These are phyloP conservation scores for Salvia rosmarinus DNA, from an alignment of 257 asterid species.

Conservation along the genomic window DNA sequence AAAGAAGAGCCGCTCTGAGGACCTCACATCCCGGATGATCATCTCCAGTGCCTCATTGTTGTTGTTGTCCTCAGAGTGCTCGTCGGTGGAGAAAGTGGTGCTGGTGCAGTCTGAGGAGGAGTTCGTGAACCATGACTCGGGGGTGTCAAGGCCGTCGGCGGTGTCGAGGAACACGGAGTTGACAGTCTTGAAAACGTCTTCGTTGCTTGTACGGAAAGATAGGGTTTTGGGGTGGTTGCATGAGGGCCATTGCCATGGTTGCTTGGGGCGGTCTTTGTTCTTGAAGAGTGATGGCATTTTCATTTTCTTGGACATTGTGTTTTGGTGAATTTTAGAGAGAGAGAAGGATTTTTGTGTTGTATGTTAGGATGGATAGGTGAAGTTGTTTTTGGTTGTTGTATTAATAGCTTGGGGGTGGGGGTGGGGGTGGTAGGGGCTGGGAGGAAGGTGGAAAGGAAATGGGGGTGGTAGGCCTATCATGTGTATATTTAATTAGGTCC, in stretches of 20 bases:
- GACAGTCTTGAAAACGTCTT: slow-evolving; percentile 58
- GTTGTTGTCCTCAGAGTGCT: slow-evolving; percentile 33
- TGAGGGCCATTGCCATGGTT: slow-evolving; percentile 54
- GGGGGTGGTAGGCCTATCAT: slow-evolving; percentile 55
- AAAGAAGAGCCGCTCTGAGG: slow-evolving; percentile 70
- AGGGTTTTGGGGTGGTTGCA: slow-evolving; percentile 51
- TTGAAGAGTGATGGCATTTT: slow-evolving; percentile 53
- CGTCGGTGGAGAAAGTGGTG: slow-evolving; percentile 40
- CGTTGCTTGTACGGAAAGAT: slow-evolving; percentile 45
- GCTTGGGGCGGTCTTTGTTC: slow-evolving; percentile 36
- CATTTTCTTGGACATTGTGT: slow-evolving; percentile 47
- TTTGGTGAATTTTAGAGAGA: neutral
- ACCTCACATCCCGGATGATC: slow-evolving; percentile 57
- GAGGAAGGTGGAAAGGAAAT: slow-evolving; percentile 62
- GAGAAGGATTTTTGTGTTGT: neutral
- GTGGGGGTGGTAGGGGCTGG: no score
- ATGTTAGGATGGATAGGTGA: neutral
- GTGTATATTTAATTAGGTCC: slow-evolving; percentile 46
- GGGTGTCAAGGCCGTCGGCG: slow-evolving; percentile 37
- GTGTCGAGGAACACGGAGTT: slow-evolving; percentile 73
- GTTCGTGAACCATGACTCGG: slow-evolving; percentile 72
- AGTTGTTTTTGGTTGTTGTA: slow-evolving; percentile 38
- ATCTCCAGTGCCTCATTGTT: slow-evolving; percentile 42
- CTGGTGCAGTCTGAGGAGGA: slow-evolving; percentile 62
- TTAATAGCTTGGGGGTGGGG: slow-evolving; percentile 46